Conservation (phyloP, 768 basidiomycete species). For the Cystofilobasidium capitatum region DNA sequence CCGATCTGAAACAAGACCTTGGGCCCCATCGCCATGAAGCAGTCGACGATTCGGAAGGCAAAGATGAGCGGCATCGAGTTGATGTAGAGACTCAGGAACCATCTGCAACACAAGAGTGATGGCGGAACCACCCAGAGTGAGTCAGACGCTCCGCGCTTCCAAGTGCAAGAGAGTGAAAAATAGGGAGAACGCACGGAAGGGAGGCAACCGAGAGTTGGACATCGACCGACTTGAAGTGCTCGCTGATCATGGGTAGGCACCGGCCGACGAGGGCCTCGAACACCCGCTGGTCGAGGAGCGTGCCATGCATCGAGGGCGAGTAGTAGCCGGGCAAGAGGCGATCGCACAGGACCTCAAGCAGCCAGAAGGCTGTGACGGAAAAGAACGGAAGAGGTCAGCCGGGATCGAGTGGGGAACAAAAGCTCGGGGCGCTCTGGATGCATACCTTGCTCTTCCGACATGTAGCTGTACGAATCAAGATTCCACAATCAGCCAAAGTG, state of each 20-base stretch:
- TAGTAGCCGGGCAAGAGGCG: constrained; percentile 51
- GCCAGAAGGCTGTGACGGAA: constrained; percentile 77
- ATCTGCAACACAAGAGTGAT: constrained; percentile 38
- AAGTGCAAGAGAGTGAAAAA: not conserved
- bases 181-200: constrained; percentile 48
- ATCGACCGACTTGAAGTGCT: constrained; percentile 81
- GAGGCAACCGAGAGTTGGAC: constrained; percentile 96
- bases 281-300: constrained; percentile 93
- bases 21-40: constrained; percentile 97
- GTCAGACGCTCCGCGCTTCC: not conserved
- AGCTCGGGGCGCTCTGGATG: not conserved
- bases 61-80: constrained; percentile 82
- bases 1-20: constrained; percentile 98
- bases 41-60: constrained; percentile 93
- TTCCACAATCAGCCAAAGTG: not conserved
- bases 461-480: constrained; percentile 56
- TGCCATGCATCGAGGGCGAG: constrained; percentile 90
- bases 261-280: constrained; percentile 87
- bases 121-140: too few species aligned
- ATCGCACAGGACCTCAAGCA: constrained; percentile 87
- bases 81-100: constrained; percentile 91
- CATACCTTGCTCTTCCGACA: constrained; percentile 67
- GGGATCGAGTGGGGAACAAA: not conserved
- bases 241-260: constrained; percentile 84
- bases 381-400: not conserved